Conservation (phyloP, 805 yeast species). For the Monosporozyma unispora region DNA sequence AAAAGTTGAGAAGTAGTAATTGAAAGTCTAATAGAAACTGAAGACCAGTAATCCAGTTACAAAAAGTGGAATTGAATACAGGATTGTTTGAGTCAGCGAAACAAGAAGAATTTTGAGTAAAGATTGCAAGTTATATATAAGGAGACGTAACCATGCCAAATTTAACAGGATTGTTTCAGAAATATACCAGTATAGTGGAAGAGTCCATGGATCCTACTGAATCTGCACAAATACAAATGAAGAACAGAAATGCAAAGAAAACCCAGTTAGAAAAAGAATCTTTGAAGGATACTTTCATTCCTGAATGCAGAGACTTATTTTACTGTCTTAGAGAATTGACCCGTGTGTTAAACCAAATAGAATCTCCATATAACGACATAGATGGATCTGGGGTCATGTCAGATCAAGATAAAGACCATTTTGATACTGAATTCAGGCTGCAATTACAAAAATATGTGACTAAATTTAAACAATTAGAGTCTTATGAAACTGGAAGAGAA, state of each 20-base stretch:
- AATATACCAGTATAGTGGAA: constrained; percentile 21
- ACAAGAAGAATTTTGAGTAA: too few relatives aligned
- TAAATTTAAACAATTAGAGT: constrained; percentile 40
- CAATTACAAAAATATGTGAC: constrained; percentile 45
- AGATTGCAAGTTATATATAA: too few relatives aligned
- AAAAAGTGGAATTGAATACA: not conserved
- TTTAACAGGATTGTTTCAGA: constrained; percentile 22
- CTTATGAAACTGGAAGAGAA: constrained; percentile 43
- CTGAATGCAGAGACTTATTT: constrained; percentile 25
- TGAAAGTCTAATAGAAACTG: not conserved
- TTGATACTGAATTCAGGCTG: constrained; percentile 46
- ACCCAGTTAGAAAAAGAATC: not conserved
- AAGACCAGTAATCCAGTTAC: not conserved
- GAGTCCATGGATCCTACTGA: constrained; percentile 6
- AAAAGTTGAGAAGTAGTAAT: not conserved
- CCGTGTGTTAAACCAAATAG: constrained; percentile 19
- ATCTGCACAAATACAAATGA: not conserved
- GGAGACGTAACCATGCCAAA: constrained; percentile 22
- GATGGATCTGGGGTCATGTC: constrained; percentile 21
- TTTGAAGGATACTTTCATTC: constrained; percentile 22
- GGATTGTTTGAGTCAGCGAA: too few relatives aligned
- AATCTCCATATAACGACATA: constrained; percentile 17
- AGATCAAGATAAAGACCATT: constrained; percentile 42
- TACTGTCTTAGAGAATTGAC: constrained; percentile 25
- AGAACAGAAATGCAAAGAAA: not conserved